These are phyloP conservation scores for Metschnikowia picachoensis DNA, from an alignment of 805 yeast genomes.

Conservation along the genomic window DNA sequence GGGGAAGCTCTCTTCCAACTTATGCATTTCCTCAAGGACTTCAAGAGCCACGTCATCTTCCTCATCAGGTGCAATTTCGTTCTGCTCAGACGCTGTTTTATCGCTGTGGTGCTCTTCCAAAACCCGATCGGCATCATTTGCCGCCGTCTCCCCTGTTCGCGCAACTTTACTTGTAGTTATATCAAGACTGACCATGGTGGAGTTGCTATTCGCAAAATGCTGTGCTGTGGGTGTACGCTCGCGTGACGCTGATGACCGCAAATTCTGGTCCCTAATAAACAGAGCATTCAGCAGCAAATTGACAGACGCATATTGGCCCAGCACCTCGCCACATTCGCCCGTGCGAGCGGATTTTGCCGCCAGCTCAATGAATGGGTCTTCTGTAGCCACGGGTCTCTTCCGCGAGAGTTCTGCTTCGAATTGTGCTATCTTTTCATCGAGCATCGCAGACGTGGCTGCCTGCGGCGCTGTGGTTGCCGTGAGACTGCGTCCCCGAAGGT, in stretches of 20 bases:
- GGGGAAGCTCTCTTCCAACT: slow-evolving; percentile 52
- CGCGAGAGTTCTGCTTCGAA: slow-evolving; percentile 9
- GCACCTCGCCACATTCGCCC: background rate
- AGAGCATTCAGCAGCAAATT: slow-evolving; percentile 2
- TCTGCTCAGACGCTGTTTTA: background rate
- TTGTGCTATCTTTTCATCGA: slow-evolving; percentile 4
- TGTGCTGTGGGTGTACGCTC: slow-evolving; percentile 1
- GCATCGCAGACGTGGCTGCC: slow-evolving; percentile 6
- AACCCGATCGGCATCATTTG: too few species aligned
- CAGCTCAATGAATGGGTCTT: slow-evolving; percentile 30
- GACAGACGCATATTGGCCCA: background rate
- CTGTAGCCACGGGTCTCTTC: slow-evolving; percentile 18
- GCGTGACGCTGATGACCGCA: slow-evolving; percentile 9
- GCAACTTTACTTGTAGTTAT: slow-evolving; percentile 1
- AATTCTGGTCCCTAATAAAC: slow-evolving; percentile 17
- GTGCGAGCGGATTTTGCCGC: slow-evolving; percentile 12
- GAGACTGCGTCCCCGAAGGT: slow-evolving; percentile 25
- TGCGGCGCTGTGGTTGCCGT: slow-evolving; percentile 6
- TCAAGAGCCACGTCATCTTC: slow-evolving; percentile 51
- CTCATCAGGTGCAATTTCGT: slow-evolving; percentile 9
- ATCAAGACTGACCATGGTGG: slow-evolving; percentile 1
- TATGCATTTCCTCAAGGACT: slow-evolving; percentile 54
- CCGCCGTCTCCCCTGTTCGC: background rate
- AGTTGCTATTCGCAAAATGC: background rate
- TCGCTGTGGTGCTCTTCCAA: too few species aligned